Percentiles rank a stretch among this genome's conserved stretches.
Evolutionary conservation across 352 stramenopile genomes (phyloP).

Genomic region (Halophytophthora batemanensis): DNA sequence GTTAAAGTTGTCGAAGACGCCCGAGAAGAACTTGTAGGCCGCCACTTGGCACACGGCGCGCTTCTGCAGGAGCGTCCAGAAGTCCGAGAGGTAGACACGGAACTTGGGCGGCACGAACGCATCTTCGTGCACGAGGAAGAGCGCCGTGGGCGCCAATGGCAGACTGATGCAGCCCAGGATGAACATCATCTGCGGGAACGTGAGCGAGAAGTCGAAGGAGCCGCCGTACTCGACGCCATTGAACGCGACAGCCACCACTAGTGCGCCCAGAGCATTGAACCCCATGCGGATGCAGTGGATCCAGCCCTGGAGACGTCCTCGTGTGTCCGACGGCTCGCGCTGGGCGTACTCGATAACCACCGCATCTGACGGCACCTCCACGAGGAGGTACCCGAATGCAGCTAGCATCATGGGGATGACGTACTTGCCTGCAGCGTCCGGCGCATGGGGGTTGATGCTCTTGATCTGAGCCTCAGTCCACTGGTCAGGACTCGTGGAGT

Average conservation of each 20-base stretch:
- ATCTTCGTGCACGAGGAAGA: conserved; percentile 29
- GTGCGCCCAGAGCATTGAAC: conserved; percentile 39
- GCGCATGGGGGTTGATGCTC: conserved; percentile 38
- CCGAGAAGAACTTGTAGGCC: conserved; percentile 65
- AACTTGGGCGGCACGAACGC: conserved; percentile 24
- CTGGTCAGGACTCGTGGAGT: conserved; percentile 26
- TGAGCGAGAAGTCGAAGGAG: conserved; percentile 49
- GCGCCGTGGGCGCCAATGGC: conserved; percentile 29
- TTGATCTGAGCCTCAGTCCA: conserved; percentile 30
- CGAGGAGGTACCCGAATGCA: conserved; percentile 60
- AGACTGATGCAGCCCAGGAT: conserved; percentile 32
- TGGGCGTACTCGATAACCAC: conserved; percentile 62
- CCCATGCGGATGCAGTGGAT: conserved; percentile 54
- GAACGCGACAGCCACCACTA: conserved; percentile 44
- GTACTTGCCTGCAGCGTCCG: conserved; percentile 40
- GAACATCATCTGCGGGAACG: conserved; percentile 50
- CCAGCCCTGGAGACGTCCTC: conserved; percentile 50
- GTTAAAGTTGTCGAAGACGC: conserved; percentile 63
- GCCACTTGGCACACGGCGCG: conserved; percentile 59
- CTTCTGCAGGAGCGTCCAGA: conserved; percentile 59
- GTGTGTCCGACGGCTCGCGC: conserved; percentile 41
- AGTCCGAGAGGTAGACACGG: conserved; percentile 28
- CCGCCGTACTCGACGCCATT: conserved; percentile 57
- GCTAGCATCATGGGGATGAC: conserved; percentile 73
- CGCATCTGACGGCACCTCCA: conserved; percentile 56